phyloP scores from a whole-genome alignment of 2,329 filamentous ascomycete genomes.

The Aspergillus sp. region DNA sequence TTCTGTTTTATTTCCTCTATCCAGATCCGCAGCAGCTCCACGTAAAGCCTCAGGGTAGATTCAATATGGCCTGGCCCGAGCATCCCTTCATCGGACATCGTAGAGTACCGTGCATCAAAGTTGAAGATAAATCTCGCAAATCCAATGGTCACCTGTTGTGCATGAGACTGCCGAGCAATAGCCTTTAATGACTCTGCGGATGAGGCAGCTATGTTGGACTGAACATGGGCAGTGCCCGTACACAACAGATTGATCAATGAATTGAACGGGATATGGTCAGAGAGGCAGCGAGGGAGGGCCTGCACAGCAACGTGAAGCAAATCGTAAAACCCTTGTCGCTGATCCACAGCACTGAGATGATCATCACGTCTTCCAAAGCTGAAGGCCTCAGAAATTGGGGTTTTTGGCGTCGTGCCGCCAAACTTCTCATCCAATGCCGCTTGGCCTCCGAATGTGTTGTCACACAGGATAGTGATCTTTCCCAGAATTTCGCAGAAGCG shows the following conservation, averaged over 20 bases:
- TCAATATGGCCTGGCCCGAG: conserved; percentile 92
- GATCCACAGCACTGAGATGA: conserved; percentile 68
- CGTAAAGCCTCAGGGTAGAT: conserved; percentile 86
- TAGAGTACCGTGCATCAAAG: conserved; percentile 95
- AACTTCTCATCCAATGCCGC: conserved; percentile 96
- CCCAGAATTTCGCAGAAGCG: conserved; percentile 94
- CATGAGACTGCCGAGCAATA: conserved; percentile 88
- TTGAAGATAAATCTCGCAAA: conserved; percentile 98
- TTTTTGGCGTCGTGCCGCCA: conserved; percentile 81
- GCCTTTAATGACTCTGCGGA: conserved; percentile 92
- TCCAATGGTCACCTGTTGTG: conserved; percentile 92
- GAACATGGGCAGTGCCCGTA: conserved; percentile 93
- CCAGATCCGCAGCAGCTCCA: conserved; percentile 94
- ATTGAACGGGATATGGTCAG: conserved; percentile 87
- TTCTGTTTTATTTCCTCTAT: conserved; percentile 93
- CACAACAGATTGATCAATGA: conserved; percentile 91
- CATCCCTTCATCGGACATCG: conserved; percentile 97
- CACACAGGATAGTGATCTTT: conserved; percentile 93
- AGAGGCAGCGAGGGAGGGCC: conserved; percentile 89
- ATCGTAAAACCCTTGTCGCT: conserved; percentile 94
- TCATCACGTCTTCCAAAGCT: conserved; percentile 85
- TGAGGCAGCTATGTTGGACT: conserved; percentile 85
- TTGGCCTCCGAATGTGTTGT: conserved; percentile 95
- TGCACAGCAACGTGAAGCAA: conserved; percentile 93
- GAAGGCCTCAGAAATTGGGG: conserved; percentile 91